Base-by-base conservation (phyloP, 495 filamentous ascomycete genomes). In the Trichoderma erinaceum region DNA sequence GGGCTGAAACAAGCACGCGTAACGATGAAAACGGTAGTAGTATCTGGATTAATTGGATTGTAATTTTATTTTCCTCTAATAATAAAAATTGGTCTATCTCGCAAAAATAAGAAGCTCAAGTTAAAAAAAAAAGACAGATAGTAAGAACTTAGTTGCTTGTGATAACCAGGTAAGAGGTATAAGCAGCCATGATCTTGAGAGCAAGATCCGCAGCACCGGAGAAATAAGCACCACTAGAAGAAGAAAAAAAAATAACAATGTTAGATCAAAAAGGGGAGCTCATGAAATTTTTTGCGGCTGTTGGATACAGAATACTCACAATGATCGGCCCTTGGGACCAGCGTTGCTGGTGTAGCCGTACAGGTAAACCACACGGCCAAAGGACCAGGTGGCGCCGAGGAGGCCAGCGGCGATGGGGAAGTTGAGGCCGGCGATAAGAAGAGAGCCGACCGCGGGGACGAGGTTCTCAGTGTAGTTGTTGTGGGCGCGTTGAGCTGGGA, bases 391-490 rank as follows among this genome's bases (percentile, higher is more conserved):
- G 7, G 74, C 80, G 25, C 87, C 86, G 16, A 89, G 70, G 4
- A 66, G 73, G 8, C 85, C 80, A 1, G 86, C 82, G 1, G 80
- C 71, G 23, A 81, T 69, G 1, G 90, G 90, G 77, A 86, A 88
- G 70, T 82, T 76, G 69, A 87, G 71, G 41, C 82, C 80, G 21
- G 80, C 73, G 41, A 89, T 80, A 64, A 89, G 76, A 23, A 91
- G 77, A 41, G 79, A 81, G 50, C 78, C 81, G 43, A 90, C 74
- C 78, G 88, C 81, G 35, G 86, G 80, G 5, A 86, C 72, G 21
- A 86, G 75, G 74, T 89, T 89, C 77, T 93, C 90, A 64, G 85
- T 80, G 77, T 84, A 91, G 78, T 91, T 90, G 69, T 77, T 73
- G 79, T 93, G 90, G 6, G 89, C 87, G 66, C 90, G 86, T 76